These are phyloP conservation scores for Podosphaera xanthii DNA, from an alignment of 2,329 filamentous ascomycete species.

Conservation along the genomic window DNA sequence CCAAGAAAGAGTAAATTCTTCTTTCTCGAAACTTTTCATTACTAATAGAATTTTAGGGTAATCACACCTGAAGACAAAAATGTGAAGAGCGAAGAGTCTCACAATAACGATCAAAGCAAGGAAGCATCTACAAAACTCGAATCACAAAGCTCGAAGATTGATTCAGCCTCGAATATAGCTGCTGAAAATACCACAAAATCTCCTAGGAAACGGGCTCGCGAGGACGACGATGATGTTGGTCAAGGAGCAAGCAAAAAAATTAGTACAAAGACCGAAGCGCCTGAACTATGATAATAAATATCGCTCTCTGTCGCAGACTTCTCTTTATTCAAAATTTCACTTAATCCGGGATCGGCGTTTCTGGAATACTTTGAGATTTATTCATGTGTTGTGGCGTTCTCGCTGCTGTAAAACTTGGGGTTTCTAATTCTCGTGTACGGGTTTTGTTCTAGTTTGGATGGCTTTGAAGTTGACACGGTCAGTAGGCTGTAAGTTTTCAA, in stretches of 20 bases:
- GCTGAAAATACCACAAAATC: slow-evolving; percentile 4
- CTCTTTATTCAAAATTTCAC: no score
- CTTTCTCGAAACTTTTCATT: slow-evolving; percentile 1
- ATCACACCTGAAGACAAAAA: slow-evolving; percentile 3
- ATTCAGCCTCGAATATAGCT: background rate
- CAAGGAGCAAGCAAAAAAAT: slow-evolving; percentile 36
- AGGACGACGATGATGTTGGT: slow-evolving; percentile 23
- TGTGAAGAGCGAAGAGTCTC: background rate
- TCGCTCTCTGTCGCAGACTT: no score
- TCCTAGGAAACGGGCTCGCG: slow-evolving; percentile 16
- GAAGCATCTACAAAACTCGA: background rate
- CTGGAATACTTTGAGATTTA: no score
- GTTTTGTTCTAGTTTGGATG: no score
- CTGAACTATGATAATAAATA: background rate
- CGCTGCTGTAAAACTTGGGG: no score
- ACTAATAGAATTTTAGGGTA: slow-evolving; percentile 3
- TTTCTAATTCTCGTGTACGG: no score
- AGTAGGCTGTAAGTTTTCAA: no score
- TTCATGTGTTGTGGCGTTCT: no score
- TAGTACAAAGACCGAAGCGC: slow-evolving; percentile 18
- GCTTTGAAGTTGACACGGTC: no score
- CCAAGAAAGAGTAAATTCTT: slow-evolving; percentile 13
- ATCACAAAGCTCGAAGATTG: background rate
- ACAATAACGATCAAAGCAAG: background rate
- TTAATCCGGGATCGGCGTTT: no score